These are phyloP conservation scores for Elsinoe perseae DNA, from an alignment of 2,329 filamentous ascomycete genomes.

Conservation along the genomic window DNA sequence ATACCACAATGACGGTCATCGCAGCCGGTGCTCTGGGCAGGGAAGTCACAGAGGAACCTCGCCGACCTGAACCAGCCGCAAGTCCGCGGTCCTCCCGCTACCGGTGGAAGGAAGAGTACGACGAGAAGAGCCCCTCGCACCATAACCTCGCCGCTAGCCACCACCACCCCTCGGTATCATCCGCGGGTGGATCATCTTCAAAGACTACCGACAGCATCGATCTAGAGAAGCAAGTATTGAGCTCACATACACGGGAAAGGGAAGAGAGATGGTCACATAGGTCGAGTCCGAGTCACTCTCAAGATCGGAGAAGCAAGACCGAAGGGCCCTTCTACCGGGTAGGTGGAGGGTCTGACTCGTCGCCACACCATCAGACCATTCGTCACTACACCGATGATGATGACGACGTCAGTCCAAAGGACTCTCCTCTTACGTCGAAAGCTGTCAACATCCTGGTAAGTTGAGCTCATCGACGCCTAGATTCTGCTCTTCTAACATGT, in stretches of 20 bases:
- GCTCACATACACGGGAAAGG: constrained; percentile 17
- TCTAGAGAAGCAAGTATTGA: constrained; percentile 25
- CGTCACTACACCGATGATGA: constrained; percentile 22
- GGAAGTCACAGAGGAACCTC: constrained; percentile 1
- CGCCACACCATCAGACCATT: constrained; percentile 19
- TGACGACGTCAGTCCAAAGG: constrained; percentile 32
- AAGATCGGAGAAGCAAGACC: constrained; percentile 12
- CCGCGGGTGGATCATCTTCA: constrained; percentile 21
- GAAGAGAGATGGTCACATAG: constrained; percentile 1
- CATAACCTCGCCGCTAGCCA: background rate
- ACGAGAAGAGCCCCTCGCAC: constrained; percentile 7
- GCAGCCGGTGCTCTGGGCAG: background rate
- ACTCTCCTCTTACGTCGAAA: constrained; percentile 36
- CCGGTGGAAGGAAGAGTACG: constrained; percentile 10
- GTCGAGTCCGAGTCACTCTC: background rate
- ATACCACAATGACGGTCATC: background rate
- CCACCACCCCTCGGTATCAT: constrained; percentile 25
- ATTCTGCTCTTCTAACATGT: background rate
- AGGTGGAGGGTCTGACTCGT: constrained; percentile 25
- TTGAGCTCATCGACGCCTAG: constrained; percentile 16
- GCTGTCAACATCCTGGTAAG: constrained; percentile 38
- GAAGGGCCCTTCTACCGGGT: constrained; percentile 16
- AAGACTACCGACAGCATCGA: constrained; percentile 26
- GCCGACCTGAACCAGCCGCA: constrained; percentile 3
- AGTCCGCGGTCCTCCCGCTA: constrained; percentile 8